Evolutionary conservation across 139 green algal species (phyloP), one percentile per base, ranked within the genome.

Genomic region (Chlamydomonas sp.): DNA sequence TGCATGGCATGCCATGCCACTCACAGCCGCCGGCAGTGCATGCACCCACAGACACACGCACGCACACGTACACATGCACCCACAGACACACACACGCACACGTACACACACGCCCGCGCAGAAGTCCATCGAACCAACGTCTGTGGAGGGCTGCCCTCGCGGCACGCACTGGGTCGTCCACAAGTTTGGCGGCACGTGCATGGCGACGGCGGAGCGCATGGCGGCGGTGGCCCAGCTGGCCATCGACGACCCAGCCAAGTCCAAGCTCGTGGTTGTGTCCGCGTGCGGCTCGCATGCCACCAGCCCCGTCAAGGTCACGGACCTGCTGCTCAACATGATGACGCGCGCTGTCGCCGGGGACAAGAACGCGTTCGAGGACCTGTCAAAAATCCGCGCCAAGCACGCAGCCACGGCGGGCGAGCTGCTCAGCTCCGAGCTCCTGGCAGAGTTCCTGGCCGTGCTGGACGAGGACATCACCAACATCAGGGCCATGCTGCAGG

Each of bases 161-260:
- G 81, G 85, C 29, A 22, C 66, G 2, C 72, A 87, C 22, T 93
- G 86, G 87, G 60, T 87, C 62, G 77, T 89, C 22, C 93, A 97
- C 79, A 98, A 98, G 77, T 98, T 98, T 67, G 94, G 94, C 34
- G 93, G 94, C 34, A 99, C 94, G 8, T 99, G 94, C 83, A 90
- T 99, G 72, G 91, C 89, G 2, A 83, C 75, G 3, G 78, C 90
- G 0, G 87, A 96, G 54, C 81, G 94, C 35, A 95, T 99, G 58
- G 65, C 49, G 5, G 84, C 85, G 5, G 89, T 87, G 28, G 87
- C 86, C 37, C 48, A 91, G 49, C 80, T 96, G 35, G 73, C 96
- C n/a, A 76, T 89, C 29, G 73, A 85, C 3, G 83, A 89, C 6
- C 49, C 76, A 1, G 76, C 58, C 22, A 48, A 79, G 2, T 50